These are phyloP conservation scores for Sinapis alba DNA, from an alignment of 441 rosid species.

Conservation along the genomic window DNA sequence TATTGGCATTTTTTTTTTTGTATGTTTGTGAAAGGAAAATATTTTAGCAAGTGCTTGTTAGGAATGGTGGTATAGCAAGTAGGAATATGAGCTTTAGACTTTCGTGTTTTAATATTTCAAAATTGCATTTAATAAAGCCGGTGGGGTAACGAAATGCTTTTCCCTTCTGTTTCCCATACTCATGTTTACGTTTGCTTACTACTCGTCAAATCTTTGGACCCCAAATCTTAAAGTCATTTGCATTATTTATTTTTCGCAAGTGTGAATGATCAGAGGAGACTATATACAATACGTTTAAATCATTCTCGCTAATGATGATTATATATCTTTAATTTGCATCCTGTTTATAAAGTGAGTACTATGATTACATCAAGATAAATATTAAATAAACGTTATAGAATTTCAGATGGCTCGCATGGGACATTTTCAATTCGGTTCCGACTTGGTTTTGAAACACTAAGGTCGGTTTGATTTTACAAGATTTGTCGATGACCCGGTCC, in stretches of 20 bases:
- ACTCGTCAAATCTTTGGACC: constrained; percentile 25
- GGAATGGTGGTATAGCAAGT: constrained; percentile 24
- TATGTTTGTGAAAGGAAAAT: neutral
- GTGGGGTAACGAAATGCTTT: constrained; percentile 16
- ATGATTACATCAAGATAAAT: neutral
- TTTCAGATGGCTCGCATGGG: neutral
- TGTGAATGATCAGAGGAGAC: constrained; percentile 15
- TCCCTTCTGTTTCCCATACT: constrained; percentile 30
- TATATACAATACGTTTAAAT: neutral
- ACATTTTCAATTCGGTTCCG: neutral
- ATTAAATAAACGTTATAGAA: neutral
- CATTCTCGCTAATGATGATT: neutral
- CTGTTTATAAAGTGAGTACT: neutral
- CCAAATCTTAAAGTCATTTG: neutral
- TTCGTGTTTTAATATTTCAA: constrained; percentile 9
- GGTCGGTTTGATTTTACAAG: neutral
- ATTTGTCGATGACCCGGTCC: neutral
- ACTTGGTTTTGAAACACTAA: neutral
- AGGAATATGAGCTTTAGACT: constrained; percentile 26
- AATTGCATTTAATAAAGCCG: constrained; percentile 21
- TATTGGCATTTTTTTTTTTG: neutral
- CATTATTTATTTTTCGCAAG: neutral
- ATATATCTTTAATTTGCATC: neutral
- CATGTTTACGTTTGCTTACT: constrained; percentile 20
- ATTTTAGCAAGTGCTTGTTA: neutral